Percentiles rank a stretch among this genome's conserved stretches.
These are phyloP conservation scores for Cladosporium sphaerospermum DNA, from an alignment of 2,329 filamentous ascomycete genomes.

Conservation along the genomic window DNA sequence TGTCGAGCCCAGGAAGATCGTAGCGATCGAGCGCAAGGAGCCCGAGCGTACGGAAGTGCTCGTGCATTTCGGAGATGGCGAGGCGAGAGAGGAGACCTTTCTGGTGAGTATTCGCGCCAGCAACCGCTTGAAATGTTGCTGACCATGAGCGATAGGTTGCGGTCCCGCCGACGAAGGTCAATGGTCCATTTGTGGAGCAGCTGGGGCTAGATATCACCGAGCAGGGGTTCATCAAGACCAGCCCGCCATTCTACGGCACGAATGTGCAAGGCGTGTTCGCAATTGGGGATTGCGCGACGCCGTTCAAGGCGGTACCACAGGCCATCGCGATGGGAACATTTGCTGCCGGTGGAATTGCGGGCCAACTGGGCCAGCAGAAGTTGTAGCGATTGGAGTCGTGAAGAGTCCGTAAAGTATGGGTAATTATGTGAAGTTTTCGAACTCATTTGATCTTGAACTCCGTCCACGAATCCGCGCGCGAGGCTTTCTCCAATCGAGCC, in stretches of 20 bases:
- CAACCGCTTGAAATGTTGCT: background rate
- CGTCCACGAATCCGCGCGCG: background rate
- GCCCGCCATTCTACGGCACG: background rate
- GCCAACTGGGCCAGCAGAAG: background rate
- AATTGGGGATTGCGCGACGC: slow-evolving; percentile 8
- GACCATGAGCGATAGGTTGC: background rate
- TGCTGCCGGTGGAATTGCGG: slow-evolving; percentile 15
- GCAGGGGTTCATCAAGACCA: background rate
- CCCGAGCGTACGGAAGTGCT: background rate
- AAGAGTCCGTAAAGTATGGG: no score
- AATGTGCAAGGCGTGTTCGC: slow-evolving; percentile 2
- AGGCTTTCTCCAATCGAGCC: background rate
- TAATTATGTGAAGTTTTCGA: background rate
- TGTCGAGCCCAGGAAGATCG: background rate
- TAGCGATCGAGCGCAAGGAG: background rate
- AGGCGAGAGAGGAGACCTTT: background rate
- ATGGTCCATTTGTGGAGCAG: slow-evolving; percentile 7
- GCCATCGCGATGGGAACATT: slow-evolving; percentile 13
- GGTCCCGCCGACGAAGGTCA: background rate
- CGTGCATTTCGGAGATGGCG: background rate
- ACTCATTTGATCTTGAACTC: background rate
- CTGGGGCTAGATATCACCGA: slow-evolving; percentile 2
- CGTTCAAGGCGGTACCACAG: slow-evolving; percentile 2
- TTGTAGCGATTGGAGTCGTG: background rate
- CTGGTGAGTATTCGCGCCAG: background rate